Evolutionary conservation across 805 yeast genomes (phyloP).

Genomic region (Teunomyces cretensis): DNA sequence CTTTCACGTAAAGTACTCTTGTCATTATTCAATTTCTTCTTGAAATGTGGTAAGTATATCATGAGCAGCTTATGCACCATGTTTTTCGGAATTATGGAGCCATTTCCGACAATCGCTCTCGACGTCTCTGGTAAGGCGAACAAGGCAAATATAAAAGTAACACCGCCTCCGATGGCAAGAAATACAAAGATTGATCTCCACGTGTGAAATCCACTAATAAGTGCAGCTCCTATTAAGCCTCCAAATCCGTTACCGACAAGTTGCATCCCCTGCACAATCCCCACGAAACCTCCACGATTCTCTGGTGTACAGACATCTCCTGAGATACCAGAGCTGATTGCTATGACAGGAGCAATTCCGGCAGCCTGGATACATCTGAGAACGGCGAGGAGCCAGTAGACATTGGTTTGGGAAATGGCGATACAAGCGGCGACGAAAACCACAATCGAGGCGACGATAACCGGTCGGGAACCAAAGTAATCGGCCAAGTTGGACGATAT

Average conservation of each 20-base stretch:
- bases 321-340: constrained; percentile 67
- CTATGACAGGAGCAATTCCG: constrained; percentile 74
- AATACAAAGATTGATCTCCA: constrained; percentile 87
- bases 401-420: constrained; percentile 61
- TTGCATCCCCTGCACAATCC: constrained; percentile 62
- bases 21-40: constrained; percentile 10
- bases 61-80: constrained; percentile 46
- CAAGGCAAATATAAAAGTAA: constrained; percentile 25
- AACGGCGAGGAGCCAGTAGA: constrained; percentile 59
- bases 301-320: constrained; percentile 70
- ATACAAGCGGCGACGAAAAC: constrained; percentile 62
- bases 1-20: constrained; percentile 7
- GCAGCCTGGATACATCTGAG: constrained; percentile 76
- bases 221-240: constrained; percentile 64
- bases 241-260: constrained; percentile 77
- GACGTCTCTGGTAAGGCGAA: constrained; percentile 69
- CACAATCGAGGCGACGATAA: constrained; percentile 52
- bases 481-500: constrained; percentile 71
- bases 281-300: constrained; percentile 72
- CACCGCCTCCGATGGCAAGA: constrained; percentile 62
- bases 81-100: constrained; percentile 55
- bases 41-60: constrained; percentile 20
- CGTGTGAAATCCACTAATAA: constrained; percentile 21
- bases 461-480: constrained; percentile 68
- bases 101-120: constrained; percentile 73